These are phyloP conservation scores for Epicoccum sorghinum DNA, from an alignment of 2,329 filamentous ascomycete species.

Conservation along the genomic window DNA sequence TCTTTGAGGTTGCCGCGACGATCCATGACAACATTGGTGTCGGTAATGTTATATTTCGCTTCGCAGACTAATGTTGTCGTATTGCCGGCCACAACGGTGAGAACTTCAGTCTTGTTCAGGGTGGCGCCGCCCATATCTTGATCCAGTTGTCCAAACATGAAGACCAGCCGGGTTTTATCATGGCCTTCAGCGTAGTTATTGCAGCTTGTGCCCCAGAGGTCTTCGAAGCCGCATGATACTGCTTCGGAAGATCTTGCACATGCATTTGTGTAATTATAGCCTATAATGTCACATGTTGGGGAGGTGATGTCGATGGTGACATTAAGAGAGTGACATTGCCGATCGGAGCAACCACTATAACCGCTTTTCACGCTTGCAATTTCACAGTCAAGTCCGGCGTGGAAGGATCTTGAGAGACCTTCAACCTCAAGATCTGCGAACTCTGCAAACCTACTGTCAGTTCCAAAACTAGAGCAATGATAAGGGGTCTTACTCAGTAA, in stretches of 20 bases:
- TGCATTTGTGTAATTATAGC: neutral
- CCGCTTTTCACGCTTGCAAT: neutral
- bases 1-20: neutral
- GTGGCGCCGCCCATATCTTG: neutral
- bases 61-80: neutral
- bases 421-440: neutral
- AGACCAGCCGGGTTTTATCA: neutral
- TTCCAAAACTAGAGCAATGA: neutral
- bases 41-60: slow-evolving; percentile 1
- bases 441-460: neutral
- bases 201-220: neutral
- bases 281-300: neutral
- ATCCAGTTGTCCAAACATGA: neutral
- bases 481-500: neutral
- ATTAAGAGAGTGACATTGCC: neutral
- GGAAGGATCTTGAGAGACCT: neutral
- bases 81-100: neutral
- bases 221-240: neutral
- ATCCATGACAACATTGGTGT: neutral
- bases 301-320: neutral
- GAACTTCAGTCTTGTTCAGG: neutral
- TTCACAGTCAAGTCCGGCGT: neutral
- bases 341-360: neutral
- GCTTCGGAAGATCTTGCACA: neutral
- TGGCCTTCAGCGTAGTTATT: neutral